These are phyloP conservation scores for Linnemannia exigua DNA, from an alignment of 192 early-diverging fungal species.

Conservation along the genomic window DNA sequence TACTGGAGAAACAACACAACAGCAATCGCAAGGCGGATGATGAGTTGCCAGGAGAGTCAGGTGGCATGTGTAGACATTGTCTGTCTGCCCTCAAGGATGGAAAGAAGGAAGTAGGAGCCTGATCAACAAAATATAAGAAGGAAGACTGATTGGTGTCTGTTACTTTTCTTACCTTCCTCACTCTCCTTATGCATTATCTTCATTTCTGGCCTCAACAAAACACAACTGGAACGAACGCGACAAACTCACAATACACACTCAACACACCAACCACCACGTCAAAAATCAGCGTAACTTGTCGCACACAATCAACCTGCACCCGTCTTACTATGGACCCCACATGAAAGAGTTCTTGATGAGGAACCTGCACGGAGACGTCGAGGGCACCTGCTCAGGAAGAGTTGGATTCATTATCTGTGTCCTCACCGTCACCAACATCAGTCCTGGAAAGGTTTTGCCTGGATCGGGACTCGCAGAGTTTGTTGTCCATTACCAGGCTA, in stretches of 20 bases:
- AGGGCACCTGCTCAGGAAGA: constrained; percentile 93
- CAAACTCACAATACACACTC: background rate
- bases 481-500: constrained; percentile 89
- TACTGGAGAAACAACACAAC: background rate
- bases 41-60: background rate
- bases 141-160: background rate
- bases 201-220: background rate
- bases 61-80: background rate
- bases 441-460: constrained; percentile 86
- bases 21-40: background rate
- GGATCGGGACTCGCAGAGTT: constrained; percentile 93
- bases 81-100: background rate
- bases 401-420: constrained; percentile 96
- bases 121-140: background rate
- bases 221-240: background rate
- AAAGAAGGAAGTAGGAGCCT: background rate
- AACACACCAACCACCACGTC: background rate
- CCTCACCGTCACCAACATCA: constrained; percentile 82
- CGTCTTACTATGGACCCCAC: constrained; percentile 90
- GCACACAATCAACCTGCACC: constrained; percentile 95
- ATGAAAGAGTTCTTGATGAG: constrained; percentile 81
- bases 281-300: constrained; percentile 81
- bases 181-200: background rate
- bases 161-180: background rate
- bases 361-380: constrained; percentile 93